Base-by-base conservation (phyloP, 2,329 filamentous ascomycete species). In the Fusarium odoratissimum region DNA sequence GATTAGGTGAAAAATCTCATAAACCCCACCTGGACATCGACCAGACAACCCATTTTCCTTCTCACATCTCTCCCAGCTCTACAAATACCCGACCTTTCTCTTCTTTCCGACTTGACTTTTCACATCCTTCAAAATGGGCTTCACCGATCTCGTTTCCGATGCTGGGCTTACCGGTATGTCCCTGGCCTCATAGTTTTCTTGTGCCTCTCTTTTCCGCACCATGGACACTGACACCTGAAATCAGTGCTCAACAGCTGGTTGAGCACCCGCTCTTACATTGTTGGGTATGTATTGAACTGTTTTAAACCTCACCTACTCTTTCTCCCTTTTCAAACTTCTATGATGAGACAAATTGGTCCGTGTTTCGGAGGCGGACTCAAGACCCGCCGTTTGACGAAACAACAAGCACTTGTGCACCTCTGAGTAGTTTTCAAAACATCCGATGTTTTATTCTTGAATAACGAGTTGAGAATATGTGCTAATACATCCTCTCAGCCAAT, bases 321-420 rank as follows among this genome's bases (percentile, higher is more conserved):
- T 40, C 38, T 17, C 25, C 8, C n/a, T 49, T 68, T 54, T 23
- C 37, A 57, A 59, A 67, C 60, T 62, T 76, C 64, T 66, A 76
- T 83, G 93, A 95, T 95, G 93, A 95, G 88, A 92, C 88, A 87
- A 87, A 91, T 95, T 95, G 92, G 93, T 95, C 93, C 93, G 93
- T 95, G 93, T 96, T 95, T 91, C 93, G 90, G 92, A 95, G 82
- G 92, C 91, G 91, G 92, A 90, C 89, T 94, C 93, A 95, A 95
- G 93, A 95, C 92, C 93, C 92, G 91, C 90, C 85, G 86, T 82
- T 89, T 92, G 93, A 94, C 89, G 93, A 93, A 87, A 85, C 84
- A 86, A 87, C 88, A 89, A 91, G 91, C 87, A 91, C 80, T 79
- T 87, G 89, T 92, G 92, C 92, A 93, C 83, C 88, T 93, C 93